Percentiles rank a stretch among this genome's conserved stretches.
These are phyloP conservation scores for Colletotrichum orbiculare DNA, from an alignment of 2,329 filamentous ascomycete genomes.

Conservation along the genomic window DNA sequence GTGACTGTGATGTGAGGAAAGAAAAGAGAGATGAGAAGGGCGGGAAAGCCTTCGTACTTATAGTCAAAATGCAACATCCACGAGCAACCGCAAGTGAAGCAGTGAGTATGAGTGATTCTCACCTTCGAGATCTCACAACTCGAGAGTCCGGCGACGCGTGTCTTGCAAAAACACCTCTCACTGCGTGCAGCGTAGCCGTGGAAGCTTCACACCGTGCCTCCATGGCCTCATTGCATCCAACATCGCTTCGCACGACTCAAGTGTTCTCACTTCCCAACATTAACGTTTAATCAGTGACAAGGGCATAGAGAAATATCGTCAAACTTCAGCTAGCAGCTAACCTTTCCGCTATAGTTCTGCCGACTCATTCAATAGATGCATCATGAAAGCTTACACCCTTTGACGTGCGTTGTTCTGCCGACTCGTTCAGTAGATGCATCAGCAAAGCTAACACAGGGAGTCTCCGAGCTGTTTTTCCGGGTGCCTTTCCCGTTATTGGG, in stretches of 20 bases:
- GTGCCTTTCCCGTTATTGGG: too few relatives aligned
- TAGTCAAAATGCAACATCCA: background rate
- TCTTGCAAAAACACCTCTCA: too few relatives aligned
- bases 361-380: constrained; percentile 6
- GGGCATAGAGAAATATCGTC: background rate
- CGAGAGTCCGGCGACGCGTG: background rate
- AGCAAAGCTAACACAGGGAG: background rate
- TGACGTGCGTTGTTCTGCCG: background rate
- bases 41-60: constrained; percentile 3
- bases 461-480: too few relatives aligned
- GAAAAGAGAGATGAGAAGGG: background rate
- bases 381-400: background rate
- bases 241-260: constrained; percentile 1
- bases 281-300: too few relatives aligned
- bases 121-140: background rate
- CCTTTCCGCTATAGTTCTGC: background rate
- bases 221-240: background rate
- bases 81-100: background rate
- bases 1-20: constrained; percentile 1
- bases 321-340: background rate
- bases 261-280: background rate
- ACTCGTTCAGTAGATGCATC: constrained; percentile 2
- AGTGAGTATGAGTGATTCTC: background rate
- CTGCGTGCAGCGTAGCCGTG: background rate
- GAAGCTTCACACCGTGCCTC: background rate